phyloP scores from a whole-genome alignment of 306 rosid genomes.

The Ceratonia siliqua region DNA sequence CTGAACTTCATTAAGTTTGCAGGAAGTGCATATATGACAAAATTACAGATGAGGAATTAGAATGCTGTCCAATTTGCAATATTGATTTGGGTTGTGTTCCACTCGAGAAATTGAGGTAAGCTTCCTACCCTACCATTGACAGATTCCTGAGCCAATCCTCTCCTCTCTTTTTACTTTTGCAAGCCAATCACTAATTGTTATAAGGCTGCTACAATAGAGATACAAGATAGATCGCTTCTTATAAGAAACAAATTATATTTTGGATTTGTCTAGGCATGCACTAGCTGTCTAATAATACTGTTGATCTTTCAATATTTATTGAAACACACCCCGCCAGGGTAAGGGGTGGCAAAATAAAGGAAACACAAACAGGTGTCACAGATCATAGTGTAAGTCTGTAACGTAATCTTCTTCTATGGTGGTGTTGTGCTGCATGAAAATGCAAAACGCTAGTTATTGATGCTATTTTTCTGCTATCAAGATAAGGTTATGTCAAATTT shows the following conservation, averaged over 20 bases:
- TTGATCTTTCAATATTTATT: slow-evolving; percentile 23
- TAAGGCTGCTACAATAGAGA: slow-evolving; percentile 18
- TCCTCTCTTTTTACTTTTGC: background rate
- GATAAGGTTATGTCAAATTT: background rate
- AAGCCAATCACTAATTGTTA: background rate
- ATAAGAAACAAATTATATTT: background rate
- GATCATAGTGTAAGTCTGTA: background rate
- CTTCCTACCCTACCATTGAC: slow-evolving; percentile 1
- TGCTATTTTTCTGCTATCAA: slow-evolving; percentile 20
- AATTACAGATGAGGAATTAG: slow-evolving; percentile 63
- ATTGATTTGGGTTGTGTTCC: slow-evolving; percentile 67
- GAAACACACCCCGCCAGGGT: background rate
- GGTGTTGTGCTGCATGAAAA: background rate
- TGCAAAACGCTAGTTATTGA: slow-evolving; percentile 10
- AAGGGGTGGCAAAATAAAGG: background rate
- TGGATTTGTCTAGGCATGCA: slow-evolving; percentile 14
- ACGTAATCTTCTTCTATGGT: slow-evolving; percentile 17
- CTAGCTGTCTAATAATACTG: background rate
- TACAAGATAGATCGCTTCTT: slow-evolving; percentile 5
- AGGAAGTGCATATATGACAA: slow-evolving; percentile 75
- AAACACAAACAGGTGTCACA: slow-evolving; percentile 2
- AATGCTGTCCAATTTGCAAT: slow-evolving; percentile 71
- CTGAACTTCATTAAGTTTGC: slow-evolving; percentile 68
- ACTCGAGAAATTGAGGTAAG: slow-evolving; percentile 68
- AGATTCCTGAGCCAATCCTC: slow-evolving; percentile 18